A percentile compares a stretch with the other conserved stretches of the same genome.
These are phyloP conservation scores for Marchantia polymorpha DNA, from an alignment of 225 moss, liverwort and hornwort genomes.

Conservation along the genomic window DNA sequence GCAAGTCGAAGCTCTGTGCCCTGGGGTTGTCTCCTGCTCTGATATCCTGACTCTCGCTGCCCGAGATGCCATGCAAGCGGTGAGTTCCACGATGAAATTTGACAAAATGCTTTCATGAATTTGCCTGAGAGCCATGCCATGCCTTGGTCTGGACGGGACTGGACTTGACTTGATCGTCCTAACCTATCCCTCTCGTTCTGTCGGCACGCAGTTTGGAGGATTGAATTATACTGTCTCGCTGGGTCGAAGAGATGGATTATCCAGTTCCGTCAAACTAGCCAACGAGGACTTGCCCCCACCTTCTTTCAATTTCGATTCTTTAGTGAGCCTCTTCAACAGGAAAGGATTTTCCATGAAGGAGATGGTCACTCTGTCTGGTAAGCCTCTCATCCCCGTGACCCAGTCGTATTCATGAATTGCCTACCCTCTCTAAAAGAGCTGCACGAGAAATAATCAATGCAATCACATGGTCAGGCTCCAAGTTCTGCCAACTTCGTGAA, in stretches of 20 bases:
- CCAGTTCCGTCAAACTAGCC: conserved; percentile 8
- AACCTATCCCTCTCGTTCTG: background rate
- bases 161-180: background rate
- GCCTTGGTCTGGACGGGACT: no score
- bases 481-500: background rate
- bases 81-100: background rate
- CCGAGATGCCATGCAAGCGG: conserved; percentile 21
- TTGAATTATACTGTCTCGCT: conserved; percentile 29
- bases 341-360: conserved; percentile 24
- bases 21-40: conserved; percentile 43
- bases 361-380: conserved; percentile 26
- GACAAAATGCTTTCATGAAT: background rate
- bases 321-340: conserved; percentile 18
- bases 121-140: no score
- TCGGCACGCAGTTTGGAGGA: conserved; percentile 52
- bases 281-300: conserved; percentile 15
- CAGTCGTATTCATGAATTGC: background rate
- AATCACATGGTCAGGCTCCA: background rate
- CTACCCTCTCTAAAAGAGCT: no score
- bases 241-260: conserved; percentile 25
- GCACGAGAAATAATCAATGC: no score
- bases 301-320: conserved; percentile 1
- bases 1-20: conserved; percentile 29
- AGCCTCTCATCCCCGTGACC: background rate
- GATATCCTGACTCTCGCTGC: conserved; percentile 44